A percentile compares a stretch with the other conserved stretches of the same genome.
Evolutionary conservation across 139 green algal species (phyloP).

Genomic region (Eudorina sp.): DNA sequence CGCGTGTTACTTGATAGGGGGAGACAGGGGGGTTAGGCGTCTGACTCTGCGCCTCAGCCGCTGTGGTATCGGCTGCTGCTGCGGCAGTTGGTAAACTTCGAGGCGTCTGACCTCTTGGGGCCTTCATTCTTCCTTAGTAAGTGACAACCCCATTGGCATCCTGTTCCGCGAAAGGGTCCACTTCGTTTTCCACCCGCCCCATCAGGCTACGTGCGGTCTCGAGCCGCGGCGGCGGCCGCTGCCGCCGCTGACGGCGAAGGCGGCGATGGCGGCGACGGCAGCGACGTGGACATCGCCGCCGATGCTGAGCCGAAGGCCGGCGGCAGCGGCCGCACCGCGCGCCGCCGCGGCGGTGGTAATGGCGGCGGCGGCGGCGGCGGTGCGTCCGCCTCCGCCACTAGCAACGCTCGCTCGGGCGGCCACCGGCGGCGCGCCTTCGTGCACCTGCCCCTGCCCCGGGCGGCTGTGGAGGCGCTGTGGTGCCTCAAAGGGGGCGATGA

Average conservation of each 20-base stretch:
- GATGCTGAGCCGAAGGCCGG: not conserved
- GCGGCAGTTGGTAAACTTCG: too few species aligned
- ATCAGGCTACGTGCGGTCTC: constrained; percentile 7
- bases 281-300: not conserved
- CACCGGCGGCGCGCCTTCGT: constrained; percentile 25
- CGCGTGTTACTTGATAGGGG: too few species aligned
- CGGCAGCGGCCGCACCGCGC: not conserved
- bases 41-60: too few species aligned
- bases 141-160: too few species aligned
- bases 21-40: too few species aligned
- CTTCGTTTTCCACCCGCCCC: not conserved
- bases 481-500: constrained; percentile 67
- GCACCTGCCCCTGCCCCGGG: constrained; percentile 22
- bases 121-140: too few species aligned
- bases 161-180: too few species aligned
- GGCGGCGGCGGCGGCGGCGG: not conserved
- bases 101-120: too few species aligned
- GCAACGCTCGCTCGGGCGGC: too few species aligned
- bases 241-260: not conserved
- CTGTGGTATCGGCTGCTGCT: too few species aligned
- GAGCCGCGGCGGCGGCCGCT: not conserved
- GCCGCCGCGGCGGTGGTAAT: not conserved
- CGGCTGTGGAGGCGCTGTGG: constrained; percentile 52
- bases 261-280: not conserved
- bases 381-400: not conserved